phyloP scores from a whole-genome alignment of 768 basidiomycete species.

The Dendrothele bispora region DNA sequence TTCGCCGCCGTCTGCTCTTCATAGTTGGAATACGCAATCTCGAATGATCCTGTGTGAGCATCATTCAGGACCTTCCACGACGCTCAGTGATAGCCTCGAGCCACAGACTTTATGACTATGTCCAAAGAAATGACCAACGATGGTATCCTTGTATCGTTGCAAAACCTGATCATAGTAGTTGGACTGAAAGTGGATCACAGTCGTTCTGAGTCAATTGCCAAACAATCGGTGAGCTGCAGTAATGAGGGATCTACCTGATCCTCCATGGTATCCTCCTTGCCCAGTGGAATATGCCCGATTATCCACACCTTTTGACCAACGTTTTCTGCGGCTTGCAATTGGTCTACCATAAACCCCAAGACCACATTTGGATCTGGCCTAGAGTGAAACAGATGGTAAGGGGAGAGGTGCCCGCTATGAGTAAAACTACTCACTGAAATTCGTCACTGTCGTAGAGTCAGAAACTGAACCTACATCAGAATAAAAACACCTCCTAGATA shows the following conservation, averaged over 20 bases:
- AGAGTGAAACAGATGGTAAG: not conserved
- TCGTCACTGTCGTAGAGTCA: conserved; percentile 39
- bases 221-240: conserved; percentile 2
- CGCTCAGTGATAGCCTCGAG: not conserved
- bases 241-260: conserved; percentile 20
- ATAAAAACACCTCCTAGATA: not conserved
- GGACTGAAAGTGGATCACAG: conserved; percentile 20
- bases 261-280: conserved; percentile 26
- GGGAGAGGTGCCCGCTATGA: not conserved
- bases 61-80: too few species aligned
- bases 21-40: conserved; percentile 39
- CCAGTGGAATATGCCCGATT: conserved; percentile 34
- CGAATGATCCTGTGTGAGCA: conserved; percentile 33
- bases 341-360: conserved; percentile 16
- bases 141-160: conserved; percentile 57
- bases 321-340: conserved; percentile 37
- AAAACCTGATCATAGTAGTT: conserved; percentile 65
- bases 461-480: conserved; percentile 20
- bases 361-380: conserved; percentile 41
- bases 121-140: conserved; percentile 63
- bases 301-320: conserved; percentile 37
- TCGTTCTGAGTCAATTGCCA: not conserved
- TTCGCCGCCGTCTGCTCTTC: conserved; percentile 25
- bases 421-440: conserved; percentile 20
- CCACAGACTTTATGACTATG: conserved; percentile 48